Percentiles rank a stretch among this genome's conserved stretches.
Conservation (phyloP, 148 eudicot species). For the Rhododendron molle region DNA sequence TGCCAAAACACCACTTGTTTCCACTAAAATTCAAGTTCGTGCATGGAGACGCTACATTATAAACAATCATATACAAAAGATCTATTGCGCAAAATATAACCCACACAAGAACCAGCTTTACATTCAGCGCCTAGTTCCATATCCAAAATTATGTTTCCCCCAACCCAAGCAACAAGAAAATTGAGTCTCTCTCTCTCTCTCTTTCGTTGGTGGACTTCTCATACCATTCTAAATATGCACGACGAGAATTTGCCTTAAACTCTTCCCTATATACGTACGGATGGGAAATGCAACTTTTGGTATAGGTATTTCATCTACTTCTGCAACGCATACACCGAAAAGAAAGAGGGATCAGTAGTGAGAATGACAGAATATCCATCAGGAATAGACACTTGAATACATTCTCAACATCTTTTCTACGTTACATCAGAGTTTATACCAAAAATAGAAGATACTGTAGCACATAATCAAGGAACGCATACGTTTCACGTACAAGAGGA, state of each 20-base stretch:
- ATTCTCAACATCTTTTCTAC: not conserved
- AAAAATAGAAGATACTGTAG: not conserved
- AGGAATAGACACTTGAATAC: not conserved
- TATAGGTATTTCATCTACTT: not conserved
- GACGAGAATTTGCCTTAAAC: not conserved
- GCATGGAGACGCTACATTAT: too few species aligned
- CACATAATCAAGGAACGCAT: not conserved
- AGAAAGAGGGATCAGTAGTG: not conserved
- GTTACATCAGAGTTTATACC: not conserved
- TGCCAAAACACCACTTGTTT: too few species aligned
- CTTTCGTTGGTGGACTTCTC: not conserved
- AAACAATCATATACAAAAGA: not conserved
- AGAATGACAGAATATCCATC: not conserved
- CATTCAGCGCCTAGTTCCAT: not conserved
- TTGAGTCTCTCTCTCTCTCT: not conserved
- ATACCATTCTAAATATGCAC: not conserved
- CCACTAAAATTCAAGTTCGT: too few species aligned
- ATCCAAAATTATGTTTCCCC: not conserved
- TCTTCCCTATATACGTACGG: not conserved
- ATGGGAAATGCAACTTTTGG: not conserved
- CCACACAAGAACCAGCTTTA: not conserved
- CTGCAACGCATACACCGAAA: not conserved
- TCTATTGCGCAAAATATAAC: not conserved
- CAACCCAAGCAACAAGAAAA: not conserved
- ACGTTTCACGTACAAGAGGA: not conserved